phyloP scores from a whole-genome alignment of 495 filamentous ascomycete genomes.

The Penicilliopsis zonata region DNA sequence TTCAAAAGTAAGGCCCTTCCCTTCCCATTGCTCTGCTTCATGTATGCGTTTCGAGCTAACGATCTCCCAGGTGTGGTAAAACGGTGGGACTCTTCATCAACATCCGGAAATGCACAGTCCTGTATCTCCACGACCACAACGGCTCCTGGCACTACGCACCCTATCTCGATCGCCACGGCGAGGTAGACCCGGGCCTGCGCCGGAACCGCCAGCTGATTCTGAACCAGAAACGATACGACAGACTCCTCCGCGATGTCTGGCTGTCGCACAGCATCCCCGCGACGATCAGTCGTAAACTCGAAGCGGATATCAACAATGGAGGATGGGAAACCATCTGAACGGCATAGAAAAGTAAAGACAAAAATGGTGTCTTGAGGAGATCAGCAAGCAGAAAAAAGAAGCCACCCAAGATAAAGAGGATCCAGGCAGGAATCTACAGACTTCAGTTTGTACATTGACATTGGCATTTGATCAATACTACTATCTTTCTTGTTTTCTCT shows the following conservation, averaged over 20 bases:
- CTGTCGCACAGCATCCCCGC: conserved; percentile 78
- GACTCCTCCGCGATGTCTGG: conserved; percentile 76
- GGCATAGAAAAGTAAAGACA: background rate
- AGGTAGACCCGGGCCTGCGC: conserved; percentile 76
- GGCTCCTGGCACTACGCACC: conserved; percentile 81
- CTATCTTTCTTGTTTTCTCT: conserved; percentile 2
- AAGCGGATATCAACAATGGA: conserved; percentile 90
- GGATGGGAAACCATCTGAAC: conserved; percentile 85
- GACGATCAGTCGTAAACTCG: conserved; percentile 75
- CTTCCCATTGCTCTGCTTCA: background rate
- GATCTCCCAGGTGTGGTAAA: conserved; percentile 58
- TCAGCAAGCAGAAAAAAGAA: too few species aligned
- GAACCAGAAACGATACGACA: conserved; percentile 87
- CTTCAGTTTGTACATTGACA: background rate
- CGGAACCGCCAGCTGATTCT: conserved; percentile 77
- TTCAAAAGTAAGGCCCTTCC: conserved; percentile 55
- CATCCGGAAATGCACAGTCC: conserved; percentile 83
- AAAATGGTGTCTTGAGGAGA: too few species aligned
- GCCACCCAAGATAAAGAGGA: too few species aligned
- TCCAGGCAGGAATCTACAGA: too few species aligned
- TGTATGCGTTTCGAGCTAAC: conserved; percentile 5
- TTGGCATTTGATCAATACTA: background rate
- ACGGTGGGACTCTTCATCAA: conserved; percentile 89
- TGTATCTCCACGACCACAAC: conserved; percentile 70
- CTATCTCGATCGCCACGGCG: conserved; percentile 90